A percentile compares a stretch with the other conserved stretches of the same genome.
Conservation (phyloP, 2,329 filamentous ascomycete species). For the Lachnellula arida region DNA sequence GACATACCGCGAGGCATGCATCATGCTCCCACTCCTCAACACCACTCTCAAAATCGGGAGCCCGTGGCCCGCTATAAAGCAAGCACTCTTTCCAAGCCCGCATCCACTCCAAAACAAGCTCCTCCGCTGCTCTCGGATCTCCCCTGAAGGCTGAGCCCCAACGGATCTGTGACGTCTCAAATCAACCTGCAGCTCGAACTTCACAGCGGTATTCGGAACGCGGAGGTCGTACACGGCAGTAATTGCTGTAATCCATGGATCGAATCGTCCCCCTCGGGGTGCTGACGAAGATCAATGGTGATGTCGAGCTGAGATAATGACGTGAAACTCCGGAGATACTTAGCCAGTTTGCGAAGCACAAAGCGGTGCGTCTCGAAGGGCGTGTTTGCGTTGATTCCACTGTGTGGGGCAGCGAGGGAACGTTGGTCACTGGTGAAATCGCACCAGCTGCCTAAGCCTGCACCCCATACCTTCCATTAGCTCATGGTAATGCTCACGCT, state of each 20-base stretch:
- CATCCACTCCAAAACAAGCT: neutral
- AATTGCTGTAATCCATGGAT: neutral
- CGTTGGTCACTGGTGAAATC: neutral
- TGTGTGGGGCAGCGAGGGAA: neutral
- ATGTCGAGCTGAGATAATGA: neutral
- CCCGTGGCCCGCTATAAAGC: neutral
- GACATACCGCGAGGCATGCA: too few species aligned
- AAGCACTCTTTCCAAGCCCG: neutral
- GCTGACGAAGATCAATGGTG: neutral
- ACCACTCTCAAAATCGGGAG: neutral
- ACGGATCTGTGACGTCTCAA: neutral
- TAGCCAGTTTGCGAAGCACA: neutral
- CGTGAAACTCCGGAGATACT: neutral
- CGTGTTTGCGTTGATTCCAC: neutral
- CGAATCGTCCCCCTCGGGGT: neutral
- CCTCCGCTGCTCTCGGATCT: neutral
- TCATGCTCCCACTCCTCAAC: neutral
- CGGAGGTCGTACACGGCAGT: neutral
- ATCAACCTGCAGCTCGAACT: neutral
- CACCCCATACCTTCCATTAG: neutral
- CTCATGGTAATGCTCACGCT: neutral
- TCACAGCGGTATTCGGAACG: neutral
- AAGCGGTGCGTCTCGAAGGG: neutral
- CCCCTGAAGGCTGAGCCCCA: too few species aligned
- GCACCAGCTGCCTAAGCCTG: neutral